A percentile compares a stretch with the other conserved stretches of the same genome.
Evolutionary conservation across 305 asterid genomes (phyloP).

Genomic region (Fraxinus xanthoxyloides): DNA sequence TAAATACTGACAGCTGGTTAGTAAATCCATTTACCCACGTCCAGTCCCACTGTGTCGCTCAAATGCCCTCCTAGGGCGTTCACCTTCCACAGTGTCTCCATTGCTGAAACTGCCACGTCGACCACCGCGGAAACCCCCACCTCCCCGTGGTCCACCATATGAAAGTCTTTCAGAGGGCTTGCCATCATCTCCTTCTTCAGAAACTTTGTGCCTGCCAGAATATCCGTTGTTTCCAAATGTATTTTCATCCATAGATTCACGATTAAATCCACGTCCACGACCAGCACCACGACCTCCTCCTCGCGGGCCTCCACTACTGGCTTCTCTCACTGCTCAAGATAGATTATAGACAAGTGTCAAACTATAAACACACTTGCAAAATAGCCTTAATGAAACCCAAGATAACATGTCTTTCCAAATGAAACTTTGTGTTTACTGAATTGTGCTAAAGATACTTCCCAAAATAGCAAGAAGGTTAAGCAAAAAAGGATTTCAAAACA

Average conservation of each 20-base stretch:
- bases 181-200: conserved; percentile 51
- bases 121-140: conserved; percentile 64
- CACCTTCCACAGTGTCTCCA: conserved; percentile 50
- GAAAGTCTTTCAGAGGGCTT: conserved; percentile 46
- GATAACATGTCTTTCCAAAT: neutral
- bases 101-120: conserved; percentile 64
- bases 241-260: conserved; percentile 45
- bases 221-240: conserved; percentile 39
- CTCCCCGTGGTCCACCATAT: conserved; percentile 51
- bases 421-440: neutral
- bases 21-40: conserved; percentile 45
- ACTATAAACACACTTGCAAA: neutral
- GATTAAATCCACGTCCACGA: conserved; percentile 50
- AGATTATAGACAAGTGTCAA: neutral
- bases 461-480: neutral
- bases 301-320: conserved; percentile 44
- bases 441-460: neutral
- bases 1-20: neutral
- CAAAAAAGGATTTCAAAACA: neutral
- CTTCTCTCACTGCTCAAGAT: conserved; percentile 44
- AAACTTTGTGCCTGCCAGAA: conserved; percentile 40
- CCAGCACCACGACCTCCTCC: conserved; percentile 44
- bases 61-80: conserved; percentile 47
- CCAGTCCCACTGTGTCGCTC: conserved; percentile 78
- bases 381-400: neutral